phyloP scores from a whole-genome alignment of 176 grass and related monocot species.

The Thalia dealbata region DNA sequence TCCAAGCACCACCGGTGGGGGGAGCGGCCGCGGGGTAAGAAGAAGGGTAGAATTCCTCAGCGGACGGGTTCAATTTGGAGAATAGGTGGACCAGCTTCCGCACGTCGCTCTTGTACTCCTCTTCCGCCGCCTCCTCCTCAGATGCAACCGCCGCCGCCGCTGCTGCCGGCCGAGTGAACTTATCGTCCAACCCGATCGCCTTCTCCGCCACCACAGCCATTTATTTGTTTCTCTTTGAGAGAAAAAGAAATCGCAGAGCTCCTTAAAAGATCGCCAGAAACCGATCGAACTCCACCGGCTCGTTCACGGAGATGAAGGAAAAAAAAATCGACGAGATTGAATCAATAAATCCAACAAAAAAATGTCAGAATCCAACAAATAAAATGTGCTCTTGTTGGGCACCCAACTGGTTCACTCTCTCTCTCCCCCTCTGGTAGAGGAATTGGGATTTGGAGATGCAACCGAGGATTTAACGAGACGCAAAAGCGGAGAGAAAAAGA shows the following conservation, averaged over 20 bases:
- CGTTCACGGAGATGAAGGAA: neutral
- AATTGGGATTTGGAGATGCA: neutral
- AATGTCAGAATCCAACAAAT: too few relatives aligned
- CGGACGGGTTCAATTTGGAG: conserved; percentile 6
- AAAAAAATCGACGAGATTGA: neutral
- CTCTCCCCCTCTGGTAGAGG: neutral
- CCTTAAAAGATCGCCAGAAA: neutral
- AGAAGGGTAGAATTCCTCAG: conserved; percentile 9
- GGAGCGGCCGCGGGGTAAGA: neutral
- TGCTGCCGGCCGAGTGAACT: neutral
- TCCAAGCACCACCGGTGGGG: neutral
- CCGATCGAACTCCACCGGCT: too few relatives aligned
- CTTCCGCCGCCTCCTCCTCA: neutral
- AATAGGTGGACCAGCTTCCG: neutral
- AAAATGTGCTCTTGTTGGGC: neutral
- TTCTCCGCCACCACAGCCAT: conserved; percentile 76
- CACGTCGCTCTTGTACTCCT: conserved; percentile 40
- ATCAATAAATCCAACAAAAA: neutral
- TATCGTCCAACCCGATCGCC: conserved; percentile 15
- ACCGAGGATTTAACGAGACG: neutral
- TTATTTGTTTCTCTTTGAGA: neutral
- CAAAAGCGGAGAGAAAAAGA: neutral
- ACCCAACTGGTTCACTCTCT: neutral
- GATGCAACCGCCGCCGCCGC: too few relatives aligned
- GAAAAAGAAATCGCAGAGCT: neutral